A percentile compares a stretch with the other conserved stretches of the same genome.
Conservation (phyloP, 1,139 yeast species). For the Geotrichum macrosporum region DNA sequence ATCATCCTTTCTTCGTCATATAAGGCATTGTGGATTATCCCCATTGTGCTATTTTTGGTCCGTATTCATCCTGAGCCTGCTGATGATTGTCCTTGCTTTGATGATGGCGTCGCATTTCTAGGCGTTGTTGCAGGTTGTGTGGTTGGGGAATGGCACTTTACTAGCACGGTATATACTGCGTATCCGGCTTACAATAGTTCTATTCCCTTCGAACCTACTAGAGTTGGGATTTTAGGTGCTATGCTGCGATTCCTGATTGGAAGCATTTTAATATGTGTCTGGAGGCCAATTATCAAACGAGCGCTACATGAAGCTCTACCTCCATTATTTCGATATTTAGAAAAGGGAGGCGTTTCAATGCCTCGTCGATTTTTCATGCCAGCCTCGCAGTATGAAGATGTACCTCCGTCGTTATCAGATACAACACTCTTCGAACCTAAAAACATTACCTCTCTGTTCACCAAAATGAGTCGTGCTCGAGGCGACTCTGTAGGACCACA, state of each 20-base stretch:
- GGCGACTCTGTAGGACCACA: conserved; percentile 45
- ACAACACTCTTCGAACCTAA: conserved; percentile 35
- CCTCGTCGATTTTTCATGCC: conserved; percentile 41
- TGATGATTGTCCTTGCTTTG: conserved; percentile 95
- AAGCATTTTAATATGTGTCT: conserved; percentile 52
- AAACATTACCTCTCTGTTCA: conserved; percentile 34
- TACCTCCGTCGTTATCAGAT: conserved; percentile 37
- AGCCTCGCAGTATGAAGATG: conserved; percentile 38
- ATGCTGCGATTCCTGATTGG: conserved; percentile 53
- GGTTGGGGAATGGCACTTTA: conserved; percentile 48
- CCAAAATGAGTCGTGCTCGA: conserved; percentile 32
- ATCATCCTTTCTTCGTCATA: conserved; percentile 24
- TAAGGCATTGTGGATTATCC: conserved; percentile 42
- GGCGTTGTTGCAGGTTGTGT: conserved; percentile 83
- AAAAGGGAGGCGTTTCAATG: conserved; percentile 38
- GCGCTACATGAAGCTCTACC: conserved; percentile 47
- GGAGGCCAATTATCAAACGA: conserved; percentile 70
- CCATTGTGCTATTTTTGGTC: conserved; percentile 46
- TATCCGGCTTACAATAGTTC: neutral
- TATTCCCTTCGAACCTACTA: conserved; percentile 14
- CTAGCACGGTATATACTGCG: conserved; percentile 18
- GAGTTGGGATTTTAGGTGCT: conserved; percentile 12
- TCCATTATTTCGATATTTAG: conserved; percentile 39
- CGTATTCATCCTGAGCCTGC: conserved; percentile 80
- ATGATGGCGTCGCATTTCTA: conserved; percentile 88